phyloP scores from a whole-genome alignment of 2,329 filamentous ascomycete genomes.

The Colletotrichum melonis region DNA sequence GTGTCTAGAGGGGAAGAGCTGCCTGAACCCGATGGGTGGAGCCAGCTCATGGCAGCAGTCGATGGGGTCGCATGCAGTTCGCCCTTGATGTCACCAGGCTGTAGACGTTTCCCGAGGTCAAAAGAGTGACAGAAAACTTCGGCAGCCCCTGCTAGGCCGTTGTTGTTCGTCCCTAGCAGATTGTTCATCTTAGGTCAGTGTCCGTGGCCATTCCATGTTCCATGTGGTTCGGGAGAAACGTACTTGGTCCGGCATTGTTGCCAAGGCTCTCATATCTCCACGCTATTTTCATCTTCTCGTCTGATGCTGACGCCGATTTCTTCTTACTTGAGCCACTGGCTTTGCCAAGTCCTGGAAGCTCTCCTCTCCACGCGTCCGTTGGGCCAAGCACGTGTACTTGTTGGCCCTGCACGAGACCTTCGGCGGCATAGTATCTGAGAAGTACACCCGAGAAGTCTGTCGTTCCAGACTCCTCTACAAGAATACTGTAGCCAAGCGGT shows the following conservation, averaged over 20 bases:
- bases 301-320: slow-evolving; percentile 52
- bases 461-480: slow-evolving; percentile 90
- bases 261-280: slow-evolving; percentile 92
- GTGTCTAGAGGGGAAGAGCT: slow-evolving; percentile 66
- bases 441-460: slow-evolving; percentile 92
- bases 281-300: slow-evolving; percentile 97
- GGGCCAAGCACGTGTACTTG: slow-evolving; percentile 86
- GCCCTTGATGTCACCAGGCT: slow-evolving; percentile 59
- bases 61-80: slow-evolving; percentile 60
- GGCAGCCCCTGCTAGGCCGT: slow-evolving; percentile 34
- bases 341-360: slow-evolving; percentile 78
- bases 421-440: slow-evolving; percentile 89
- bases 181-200: background rate
- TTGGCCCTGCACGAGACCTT: slow-evolving; percentile 93
- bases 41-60: slow-evolving; percentile 39
- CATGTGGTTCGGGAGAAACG: background rate
- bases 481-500: slow-evolving; percentile 80
- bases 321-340: slow-evolving; percentile 51
- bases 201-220: no score
- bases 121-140: slow-evolving; percentile 77
- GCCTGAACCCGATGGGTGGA: slow-evolving; percentile 32
- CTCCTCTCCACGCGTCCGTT: slow-evolving; percentile 82
- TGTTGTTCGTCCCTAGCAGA: slow-evolving; percentile 14
- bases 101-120: slow-evolving; percentile 75
- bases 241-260: slow-evolving; percentile 33